phyloP scores from a whole-genome alignment of 768 basidiomycete species.

The Lenzites betulinus region DNA sequence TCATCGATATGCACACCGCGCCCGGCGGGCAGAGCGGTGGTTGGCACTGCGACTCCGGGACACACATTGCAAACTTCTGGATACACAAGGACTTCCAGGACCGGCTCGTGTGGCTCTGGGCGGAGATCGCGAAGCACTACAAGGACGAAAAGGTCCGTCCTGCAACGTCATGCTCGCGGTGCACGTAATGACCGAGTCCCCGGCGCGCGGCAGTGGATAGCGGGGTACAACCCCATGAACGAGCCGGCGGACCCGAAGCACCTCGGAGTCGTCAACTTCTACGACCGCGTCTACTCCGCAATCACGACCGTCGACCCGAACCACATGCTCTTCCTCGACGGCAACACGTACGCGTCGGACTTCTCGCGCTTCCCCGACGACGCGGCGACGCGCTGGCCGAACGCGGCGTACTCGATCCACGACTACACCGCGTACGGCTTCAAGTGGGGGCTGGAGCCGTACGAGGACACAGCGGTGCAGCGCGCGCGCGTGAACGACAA shows the following conservation, averaged over 20 bases:
- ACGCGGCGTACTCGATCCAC: constrained; percentile 77
- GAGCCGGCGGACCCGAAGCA: constrained; percentile 78
- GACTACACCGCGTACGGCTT: constrained; percentile 80
- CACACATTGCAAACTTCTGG: constrained; percentile 75
- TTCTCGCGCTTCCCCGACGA: constrained; percentile 74
- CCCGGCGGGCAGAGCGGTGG: constrained; percentile 74
- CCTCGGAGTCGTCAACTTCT: constrained; percentile 63
- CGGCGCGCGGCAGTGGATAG: constrained; percentile 55
- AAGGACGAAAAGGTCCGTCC: constrained; percentile 44
- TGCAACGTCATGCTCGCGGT: neutral
- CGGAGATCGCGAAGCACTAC: constrained; percentile 72
- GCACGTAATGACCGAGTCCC: neutral
- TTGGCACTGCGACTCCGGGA: constrained; percentile 79
- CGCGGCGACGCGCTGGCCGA: constrained; percentile 60
- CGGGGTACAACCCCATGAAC: constrained; percentile 86
- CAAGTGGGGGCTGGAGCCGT: constrained; percentile 57
- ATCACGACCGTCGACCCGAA: constrained; percentile 71
- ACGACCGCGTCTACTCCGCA: constrained; percentile 65
- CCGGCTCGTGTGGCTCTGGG: constrained; percentile 75
- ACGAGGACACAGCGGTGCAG: constrained; percentile 57
- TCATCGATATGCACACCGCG: constrained; percentile 77
- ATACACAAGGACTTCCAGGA: constrained; percentile 85
- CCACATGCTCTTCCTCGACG: constrained; percentile 80
- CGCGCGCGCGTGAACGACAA: constrained; percentile 51
- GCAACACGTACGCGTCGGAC: constrained; percentile 82